Evolutionary conservation across 2,329 filamentous ascomycete genomes (phyloP), one percentile per base, ranked within the genome.

Genomic region (Cytospora paraplurivora): DNA sequence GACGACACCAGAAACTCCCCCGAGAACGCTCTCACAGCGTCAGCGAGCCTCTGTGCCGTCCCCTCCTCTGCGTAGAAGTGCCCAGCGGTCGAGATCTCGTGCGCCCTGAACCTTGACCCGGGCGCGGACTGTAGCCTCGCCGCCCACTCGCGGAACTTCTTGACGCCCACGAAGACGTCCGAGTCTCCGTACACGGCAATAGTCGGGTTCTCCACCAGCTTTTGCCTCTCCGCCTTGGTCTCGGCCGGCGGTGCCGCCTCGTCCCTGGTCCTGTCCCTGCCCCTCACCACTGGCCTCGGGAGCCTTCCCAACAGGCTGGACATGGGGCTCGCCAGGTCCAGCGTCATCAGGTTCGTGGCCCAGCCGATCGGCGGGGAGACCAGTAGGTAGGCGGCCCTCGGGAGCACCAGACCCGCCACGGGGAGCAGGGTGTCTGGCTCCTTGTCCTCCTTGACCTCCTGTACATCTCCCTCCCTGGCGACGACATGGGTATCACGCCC

Each of bases 161-260:
- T 82, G 4, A 79, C 79, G 1, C 87, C 84, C 1, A 91, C 88
- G 68, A 97, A 96, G 0, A 82, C 76, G 73, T 98, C 93, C 4
- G 83, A 79, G 57, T 88, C 85, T 1, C 93, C 94, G 71, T 88
- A 96, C 0, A 96, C 75, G 0, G 86, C 87, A 38, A 97, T 73
- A 0, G 89, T 89, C 0, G 82, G 80, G 69, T 88, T 81, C 1
- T 76, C 73, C 1, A 85, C 75, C 56, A 91, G 77, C 70, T 89
- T 87, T 58, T 77, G 75, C 62, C 88, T 44, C 35, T 59, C 69
- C 54, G 50, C 34, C 19, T 52, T 62, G 7, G 61, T 12, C 7
- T 60, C 63, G 7, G n/a, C 34, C 37, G 35, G 17, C n/a, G 12
- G 6, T 19, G 50, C 11, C 33, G 38, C 4, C 7, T 38, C n/a